Evolutionary conservation across 2,329 filamentous ascomycete species (phyloP).

Genomic region (Colletotrichum sp.): DNA sequence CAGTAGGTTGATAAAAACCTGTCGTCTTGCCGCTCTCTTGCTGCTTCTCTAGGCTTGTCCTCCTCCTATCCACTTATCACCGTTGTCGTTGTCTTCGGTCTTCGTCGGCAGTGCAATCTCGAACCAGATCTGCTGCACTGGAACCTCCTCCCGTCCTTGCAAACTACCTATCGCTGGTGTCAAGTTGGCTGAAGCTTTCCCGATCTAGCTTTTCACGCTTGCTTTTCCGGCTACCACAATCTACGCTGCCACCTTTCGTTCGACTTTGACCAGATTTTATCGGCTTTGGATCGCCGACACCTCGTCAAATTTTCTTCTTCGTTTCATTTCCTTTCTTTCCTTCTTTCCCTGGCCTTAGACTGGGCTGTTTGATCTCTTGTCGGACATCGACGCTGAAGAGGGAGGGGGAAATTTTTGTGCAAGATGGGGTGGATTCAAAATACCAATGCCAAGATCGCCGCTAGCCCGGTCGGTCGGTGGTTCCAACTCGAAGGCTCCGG

Average conservation of each 20-base stretch:
- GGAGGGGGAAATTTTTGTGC: slow-evolving; percentile 3
- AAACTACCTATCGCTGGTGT: neutral
- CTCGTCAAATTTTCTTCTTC: neutral
- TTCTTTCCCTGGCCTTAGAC: neutral
- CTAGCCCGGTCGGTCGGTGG: slow-evolving; percentile 69
- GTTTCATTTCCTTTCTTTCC: neutral
- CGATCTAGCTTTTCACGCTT: neutral
- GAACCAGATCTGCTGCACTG: neutral
- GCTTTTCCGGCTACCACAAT: neutral
- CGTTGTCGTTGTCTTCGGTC: neutral
- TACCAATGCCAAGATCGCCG: slow-evolving; percentile 63
- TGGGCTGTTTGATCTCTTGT: neutral
- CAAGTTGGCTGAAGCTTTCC: neutral
- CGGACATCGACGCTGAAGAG: neutral
- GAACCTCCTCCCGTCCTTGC: neutral
- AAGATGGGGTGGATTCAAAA: slow-evolving; percentile 54
- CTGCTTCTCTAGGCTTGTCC: neutral
- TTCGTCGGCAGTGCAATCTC: neutral
- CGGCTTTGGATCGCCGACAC: neutral
- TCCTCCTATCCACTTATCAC: neutral
- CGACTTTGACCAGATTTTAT: neutral
- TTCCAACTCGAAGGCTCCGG: slow-evolving; percentile 84
- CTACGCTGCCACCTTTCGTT: neutral
- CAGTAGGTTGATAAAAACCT: slow-evolving; percentile 11
- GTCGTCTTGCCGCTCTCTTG: neutral